Percentiles rank a stretch among this genome's conserved stretches.
These are phyloP conservation scores for Jacaranda mimosifolia DNA, from an alignment of 257 asterid species.

Conservation along the genomic window DNA sequence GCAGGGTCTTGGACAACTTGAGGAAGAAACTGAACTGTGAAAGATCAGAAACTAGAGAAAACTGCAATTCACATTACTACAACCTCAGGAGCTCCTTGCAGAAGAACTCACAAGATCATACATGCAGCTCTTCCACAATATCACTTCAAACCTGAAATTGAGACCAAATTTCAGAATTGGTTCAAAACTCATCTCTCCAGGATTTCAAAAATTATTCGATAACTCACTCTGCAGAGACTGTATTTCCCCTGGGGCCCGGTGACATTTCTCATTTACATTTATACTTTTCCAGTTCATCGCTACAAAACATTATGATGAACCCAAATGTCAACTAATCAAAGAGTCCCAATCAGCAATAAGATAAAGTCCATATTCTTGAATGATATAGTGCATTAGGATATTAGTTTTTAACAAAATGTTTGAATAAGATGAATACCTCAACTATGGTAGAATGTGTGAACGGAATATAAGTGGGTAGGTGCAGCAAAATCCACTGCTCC, in stretches of 20 bases:
- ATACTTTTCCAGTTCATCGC: constrained; percentile 14
- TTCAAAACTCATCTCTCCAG: not conserved
- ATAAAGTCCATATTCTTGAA: not conserved
- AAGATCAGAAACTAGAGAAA: not conserved
- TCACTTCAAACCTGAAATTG: constrained; percentile 10
- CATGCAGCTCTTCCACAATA: constrained; percentile 13
- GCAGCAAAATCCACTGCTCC: constrained; percentile 98
- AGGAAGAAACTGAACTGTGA: not conserved
- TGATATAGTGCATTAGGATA: not conserved
- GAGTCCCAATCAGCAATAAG: not conserved
- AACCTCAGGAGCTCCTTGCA: not conserved
- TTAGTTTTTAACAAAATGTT: not conserved
- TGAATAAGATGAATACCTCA: constrained; percentile 44
- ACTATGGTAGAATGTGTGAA: constrained; percentile 56
- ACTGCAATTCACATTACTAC: constrained; percentile 8
- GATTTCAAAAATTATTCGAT: not conserved
- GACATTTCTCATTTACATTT: constrained; percentile 25
- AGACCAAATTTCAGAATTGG: constrained; percentile 14
- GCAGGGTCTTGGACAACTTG: not conserved
- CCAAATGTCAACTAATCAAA: not conserved
- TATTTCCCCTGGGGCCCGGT: constrained; percentile 6
- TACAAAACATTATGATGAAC: constrained; percentile 12
- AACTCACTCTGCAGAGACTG: not conserved
- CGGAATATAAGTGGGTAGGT: constrained; percentile 94
- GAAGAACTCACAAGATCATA: constrained; percentile 18